Evolutionary conservation across 345 rosid genomes (phyloP).

Genomic region (Citropsis articulata): DNA sequence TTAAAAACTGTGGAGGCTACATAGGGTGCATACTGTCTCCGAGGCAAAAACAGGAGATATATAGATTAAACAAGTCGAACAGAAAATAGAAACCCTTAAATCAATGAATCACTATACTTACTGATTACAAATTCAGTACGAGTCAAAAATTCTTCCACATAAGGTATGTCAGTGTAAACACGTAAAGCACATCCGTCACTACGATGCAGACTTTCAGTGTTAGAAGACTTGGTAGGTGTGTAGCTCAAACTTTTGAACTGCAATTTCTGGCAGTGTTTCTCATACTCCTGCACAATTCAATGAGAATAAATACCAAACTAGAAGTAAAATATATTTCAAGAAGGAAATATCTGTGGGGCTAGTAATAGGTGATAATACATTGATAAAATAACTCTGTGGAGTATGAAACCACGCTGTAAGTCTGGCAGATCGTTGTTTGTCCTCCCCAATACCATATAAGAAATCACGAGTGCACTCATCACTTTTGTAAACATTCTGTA

Average conservation of each 20-base stretch:
- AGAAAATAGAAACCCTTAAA: background rate
- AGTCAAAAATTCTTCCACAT: slow-evolving; percentile 74
- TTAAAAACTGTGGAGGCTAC: too few relatives aligned
- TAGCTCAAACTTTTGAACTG: slow-evolving; percentile 34
- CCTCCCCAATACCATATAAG: slow-evolving; percentile 86
- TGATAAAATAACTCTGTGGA: slow-evolving; percentile 70
- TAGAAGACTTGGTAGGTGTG: slow-evolving; percentile 31
- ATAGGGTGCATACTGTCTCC: background rate
- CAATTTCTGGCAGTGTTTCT: slow-evolving; percentile 53
- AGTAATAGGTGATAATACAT: slow-evolving; percentile 35
- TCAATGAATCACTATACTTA: slow-evolving; percentile 36
- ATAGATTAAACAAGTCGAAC: background rate
- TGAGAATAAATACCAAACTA: slow-evolving; percentile 10
- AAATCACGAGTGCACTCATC: slow-evolving; percentile 90
- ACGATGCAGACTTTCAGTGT: slow-evolving; percentile 31
- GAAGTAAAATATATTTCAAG: slow-evolving; percentile 5
- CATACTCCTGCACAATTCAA: slow-evolving; percentile 53
- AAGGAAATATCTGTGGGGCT: slow-evolving; percentile 8
- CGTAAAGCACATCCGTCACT: slow-evolving; percentile 49
- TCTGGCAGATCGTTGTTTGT: slow-evolving; percentile 87
- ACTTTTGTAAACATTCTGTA: slow-evolving; percentile 45
- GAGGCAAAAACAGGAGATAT: background rate
- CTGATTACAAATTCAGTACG: slow-evolving; percentile 82
- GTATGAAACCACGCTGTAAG: slow-evolving; percentile 92
- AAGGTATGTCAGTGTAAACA: slow-evolving; percentile 91